Conservation (phyloP, 345 rosid species). For the Geranium brycei region DNA sequence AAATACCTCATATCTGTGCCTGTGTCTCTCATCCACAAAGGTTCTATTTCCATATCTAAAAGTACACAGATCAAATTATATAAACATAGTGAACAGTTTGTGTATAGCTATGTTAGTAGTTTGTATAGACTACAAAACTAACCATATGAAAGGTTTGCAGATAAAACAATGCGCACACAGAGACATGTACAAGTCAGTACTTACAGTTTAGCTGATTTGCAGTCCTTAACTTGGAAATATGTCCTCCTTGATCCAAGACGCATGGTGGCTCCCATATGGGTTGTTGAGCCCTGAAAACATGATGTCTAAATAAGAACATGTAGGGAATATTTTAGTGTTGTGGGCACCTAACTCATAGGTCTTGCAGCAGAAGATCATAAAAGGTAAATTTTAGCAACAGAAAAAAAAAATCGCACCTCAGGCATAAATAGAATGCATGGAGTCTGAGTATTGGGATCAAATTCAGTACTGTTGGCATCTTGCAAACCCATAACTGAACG, state of each 20-base stretch:
- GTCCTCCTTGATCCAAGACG: constrained; percentile 86
- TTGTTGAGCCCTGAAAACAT: constrained; percentile 63
- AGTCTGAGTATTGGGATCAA: constrained; percentile 53
- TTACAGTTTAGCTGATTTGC: constrained; percentile 72
- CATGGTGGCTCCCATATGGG: constrained; percentile 97
- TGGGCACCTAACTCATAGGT: no score
- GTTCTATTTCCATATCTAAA: constrained; percentile 58
- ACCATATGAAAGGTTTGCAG: neutral
- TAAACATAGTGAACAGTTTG: neutral
- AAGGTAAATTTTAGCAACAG: no score
- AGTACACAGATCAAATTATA: neutral
- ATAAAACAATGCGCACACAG: neutral
- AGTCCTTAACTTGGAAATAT: constrained; percentile 44
- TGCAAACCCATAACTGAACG: constrained; percentile 55
- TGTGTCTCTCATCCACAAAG: constrained; percentile 76
- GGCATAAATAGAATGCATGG: constrained; percentile 97
- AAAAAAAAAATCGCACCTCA: constrained; percentile 34
- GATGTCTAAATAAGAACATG: neutral
- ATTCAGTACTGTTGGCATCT: constrained; percentile 89
- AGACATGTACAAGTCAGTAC: constrained; percentile 12
- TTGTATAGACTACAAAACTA: neutral
- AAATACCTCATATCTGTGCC: constrained; percentile 88
- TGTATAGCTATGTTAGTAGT: neutral
- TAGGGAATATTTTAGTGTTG: constrained; percentile 1
- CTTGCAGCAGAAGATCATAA: no score